A percentile compares a stretch with the other conserved stretches of the same genome.
Conservation (phyloP, 2,329 filamentous ascomycete species). For the Albophoma yamanashiensis region DNA sequence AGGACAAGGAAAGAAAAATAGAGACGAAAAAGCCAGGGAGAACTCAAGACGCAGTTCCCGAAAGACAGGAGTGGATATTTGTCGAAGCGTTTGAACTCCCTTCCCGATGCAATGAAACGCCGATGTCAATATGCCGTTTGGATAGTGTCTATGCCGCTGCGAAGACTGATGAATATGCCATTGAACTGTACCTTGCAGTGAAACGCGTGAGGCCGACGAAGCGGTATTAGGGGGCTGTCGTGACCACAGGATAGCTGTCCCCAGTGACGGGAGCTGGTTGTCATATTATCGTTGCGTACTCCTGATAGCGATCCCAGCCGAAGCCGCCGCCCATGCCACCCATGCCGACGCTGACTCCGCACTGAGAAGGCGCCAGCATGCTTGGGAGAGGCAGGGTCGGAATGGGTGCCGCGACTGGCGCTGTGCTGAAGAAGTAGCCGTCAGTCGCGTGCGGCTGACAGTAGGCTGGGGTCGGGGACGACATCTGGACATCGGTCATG, state of each 20-base stretch:
- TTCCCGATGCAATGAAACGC: conserved; percentile 33
- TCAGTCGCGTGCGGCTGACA: conserved; percentile 63
- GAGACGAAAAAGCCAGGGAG: conserved; percentile 24
- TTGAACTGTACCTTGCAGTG: background rate
- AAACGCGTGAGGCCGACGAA: conserved; percentile 8
- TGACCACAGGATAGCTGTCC: conserved; percentile 36
- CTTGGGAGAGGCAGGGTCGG: conserved; percentile 74
- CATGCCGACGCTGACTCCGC: conserved; percentile 64
- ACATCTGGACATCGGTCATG: conserved; percentile 62
- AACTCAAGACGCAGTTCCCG: conserved; percentile 5
- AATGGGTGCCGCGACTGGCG: conserved; percentile 63
- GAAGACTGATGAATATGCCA: conserved; percentile 11
- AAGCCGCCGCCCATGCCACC: conserved; percentile 36
- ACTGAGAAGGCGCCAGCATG: conserved; percentile 68
- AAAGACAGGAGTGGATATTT: conserved; percentile 25
- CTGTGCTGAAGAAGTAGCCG: conserved; percentile 69
- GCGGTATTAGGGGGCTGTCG: conserved; percentile 33
- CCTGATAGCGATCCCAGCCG: conserved; percentile 77
- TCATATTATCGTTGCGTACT: conserved; percentile 84
- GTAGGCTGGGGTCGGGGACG: conserved; percentile 71
- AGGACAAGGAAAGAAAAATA: conserved; percentile 17
- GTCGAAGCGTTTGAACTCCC: conserved; percentile 26
- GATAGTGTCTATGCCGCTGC: conserved; percentile 26
- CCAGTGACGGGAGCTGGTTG: conserved; percentile 41
- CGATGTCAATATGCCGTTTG: conserved; percentile 18